Base-by-base conservation (phyloP, 2,329 filamentous ascomycete genomes). In the Penicillium sp. region DNA sequence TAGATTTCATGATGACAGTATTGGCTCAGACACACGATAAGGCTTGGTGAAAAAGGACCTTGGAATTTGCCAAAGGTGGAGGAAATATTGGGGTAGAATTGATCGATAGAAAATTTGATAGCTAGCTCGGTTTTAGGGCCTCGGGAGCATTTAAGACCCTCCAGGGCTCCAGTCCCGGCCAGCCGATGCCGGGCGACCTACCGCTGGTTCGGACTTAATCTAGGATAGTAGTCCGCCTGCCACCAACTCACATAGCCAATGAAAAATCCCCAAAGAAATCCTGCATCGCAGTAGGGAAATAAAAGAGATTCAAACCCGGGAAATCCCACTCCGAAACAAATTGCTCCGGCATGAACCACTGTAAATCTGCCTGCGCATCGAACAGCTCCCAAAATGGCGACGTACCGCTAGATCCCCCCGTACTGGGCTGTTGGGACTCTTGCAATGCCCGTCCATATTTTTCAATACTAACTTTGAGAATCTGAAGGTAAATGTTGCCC, bases 241-340 rank as follows among this genome's bases (percentile, higher is more conserved):
- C 10, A 33, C 30, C 6, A 1, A 11, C 30, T 33, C 30, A 73
- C 55, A 72, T 65, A 5, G 65, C 63, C 51, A 75, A 58, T 16
- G 75, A 71, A 57, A 82, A 78, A 59, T 83, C 78, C 3, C 79
- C 76, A 60, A 83, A 82, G 60, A 81, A 73, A 61, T 81, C 78
- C 57, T 83, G 80, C 77, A 80, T 82, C 6, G 76, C 76, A 11
- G 78, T 74, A 0, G 81, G 80, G 45, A 81, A 77, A 67, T 82
- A 82, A 66, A 81, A 80, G 45, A 85, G 57, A 74, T 81, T 84
- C 38, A 85, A 66, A 0, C 82, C 83, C 0, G 83, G 83, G 62
- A 85, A 85, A 61, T 84, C 82, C 83, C 83, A 85, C 60, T 85
- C 83, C n/a, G 84, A 81, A 0, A 84, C 78, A 62, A 85, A 85